Conservation (phyloP, 129 eudicot genomes). For the Cynara cardunculus region DNA sequence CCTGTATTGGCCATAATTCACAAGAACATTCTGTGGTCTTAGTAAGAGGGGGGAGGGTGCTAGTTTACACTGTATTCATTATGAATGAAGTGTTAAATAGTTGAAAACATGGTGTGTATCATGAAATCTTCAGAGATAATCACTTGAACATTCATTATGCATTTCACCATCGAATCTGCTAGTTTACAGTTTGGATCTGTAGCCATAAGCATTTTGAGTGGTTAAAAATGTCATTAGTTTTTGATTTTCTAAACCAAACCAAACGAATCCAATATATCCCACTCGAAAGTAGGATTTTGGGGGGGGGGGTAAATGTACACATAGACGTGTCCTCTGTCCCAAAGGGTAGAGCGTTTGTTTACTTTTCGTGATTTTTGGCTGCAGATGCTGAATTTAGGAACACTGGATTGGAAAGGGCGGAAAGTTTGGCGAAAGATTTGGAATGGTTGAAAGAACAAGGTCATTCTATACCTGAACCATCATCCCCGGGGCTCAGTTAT, state of each 20-base stretch:
- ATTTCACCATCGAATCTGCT: not conserved
- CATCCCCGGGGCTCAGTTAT: constrained; percentile 69
- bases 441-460: constrained; percentile 92
- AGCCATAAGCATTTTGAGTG: not conserved
- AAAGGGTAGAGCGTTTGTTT: too few species aligned
- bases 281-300: too few species aligned
- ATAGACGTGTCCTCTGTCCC: too few species aligned
- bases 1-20: too few species aligned
- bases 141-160: not conserved
- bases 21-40: too few species aligned
- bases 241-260: not conserved
- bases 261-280: not conserved
- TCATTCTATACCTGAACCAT: constrained; percentile 75
- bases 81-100: not conserved
- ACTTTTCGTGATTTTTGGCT: not conserved
- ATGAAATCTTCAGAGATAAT: not conserved
- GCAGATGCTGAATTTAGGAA: constrained; percentile 89
- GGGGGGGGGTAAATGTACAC: too few species aligned
- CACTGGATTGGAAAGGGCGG: constrained; percentile 89
- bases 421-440: constrained; percentile 68
- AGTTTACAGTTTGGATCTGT: not conserved
- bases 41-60: too few species aligned
- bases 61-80: not conserved
- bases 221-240: not conserved
- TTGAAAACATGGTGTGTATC: not conserved